Conservation (phyloP, 164 flowering plant species). For the Aristolochia californica region DNA sequence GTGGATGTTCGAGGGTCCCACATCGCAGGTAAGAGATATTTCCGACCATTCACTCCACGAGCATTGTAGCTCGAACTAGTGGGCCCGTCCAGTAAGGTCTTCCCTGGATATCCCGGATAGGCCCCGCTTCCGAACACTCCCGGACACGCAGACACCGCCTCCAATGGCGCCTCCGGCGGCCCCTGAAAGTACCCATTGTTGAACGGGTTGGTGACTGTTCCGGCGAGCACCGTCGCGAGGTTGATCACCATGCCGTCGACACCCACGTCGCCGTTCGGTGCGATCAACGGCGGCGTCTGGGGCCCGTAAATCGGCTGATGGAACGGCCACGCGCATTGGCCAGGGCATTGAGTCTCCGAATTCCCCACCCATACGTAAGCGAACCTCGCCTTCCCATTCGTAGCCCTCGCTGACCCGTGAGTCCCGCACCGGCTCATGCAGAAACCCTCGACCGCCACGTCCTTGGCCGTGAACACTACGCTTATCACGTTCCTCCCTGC, state of each 20-base stretch:
- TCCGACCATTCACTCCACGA: constrained; percentile 47
- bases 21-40: constrained; percentile 66
- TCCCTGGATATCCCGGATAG: constrained; percentile 76
- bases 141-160: constrained; percentile 75
- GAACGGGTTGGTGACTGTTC: constrained; percentile 72
- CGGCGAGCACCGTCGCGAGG: constrained; percentile 64
- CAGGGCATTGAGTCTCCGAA: constrained; percentile 76
- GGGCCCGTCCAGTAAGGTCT: constrained; percentile 37
- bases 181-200: constrained; percentile 67
- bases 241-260: constrained; percentile 81
- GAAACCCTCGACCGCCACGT: constrained; percentile 47
- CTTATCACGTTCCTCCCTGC: constrained; percentile 16
- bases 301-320: constrained; percentile 80
- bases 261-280: constrained; percentile 83
- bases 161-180: constrained; percentile 52
- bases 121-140: constrained; percentile 66
- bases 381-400: constrained; percentile 7
- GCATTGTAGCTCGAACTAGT: constrained; percentile 79
- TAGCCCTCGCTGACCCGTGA: constrained; percentile 26
- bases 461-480: constrained; percentile 48
- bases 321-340: constrained; percentile 90
- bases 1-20: constrained; percentile 64
- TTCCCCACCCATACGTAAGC: constrained; percentile 79
- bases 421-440: constrained; percentile 45
- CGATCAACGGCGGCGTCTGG: constrained; percentile 54